Percentiles rank a stretch among this genome's conserved stretches.
phyloP scores from a whole-genome alignment of 108 stramenopile species.

The Cyclostephanos tholiformis region DNA sequence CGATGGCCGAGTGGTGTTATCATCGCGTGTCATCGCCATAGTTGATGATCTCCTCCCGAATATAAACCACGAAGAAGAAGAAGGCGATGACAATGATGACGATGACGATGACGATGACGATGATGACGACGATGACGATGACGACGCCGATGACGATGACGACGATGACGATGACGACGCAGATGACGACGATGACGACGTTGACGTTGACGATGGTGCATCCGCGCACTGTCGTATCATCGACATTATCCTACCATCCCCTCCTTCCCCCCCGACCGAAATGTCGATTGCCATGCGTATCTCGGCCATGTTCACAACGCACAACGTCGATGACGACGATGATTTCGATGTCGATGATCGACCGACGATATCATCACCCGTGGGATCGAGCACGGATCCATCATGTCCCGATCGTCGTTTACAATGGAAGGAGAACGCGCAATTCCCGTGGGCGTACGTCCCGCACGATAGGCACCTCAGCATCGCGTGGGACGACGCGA shows the following conservation, averaged over 20 bases:
- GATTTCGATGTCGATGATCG: too few relatives aligned
- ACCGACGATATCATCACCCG: too few relatives aligned
- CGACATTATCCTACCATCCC: background rate
- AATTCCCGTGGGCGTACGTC: constrained; percentile 70
- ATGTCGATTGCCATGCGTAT: constrained; percentile 21
- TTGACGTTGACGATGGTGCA: background rate
- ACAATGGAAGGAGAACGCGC: constrained; percentile 55
- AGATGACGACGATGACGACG: background rate
- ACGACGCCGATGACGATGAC: background rate
- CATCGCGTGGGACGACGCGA: constrained; percentile 11
- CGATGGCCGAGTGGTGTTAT: background rate
- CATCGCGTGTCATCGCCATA: background rate
- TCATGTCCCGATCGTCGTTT: too few relatives aligned
- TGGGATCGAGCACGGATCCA: background rate
- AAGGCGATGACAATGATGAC: constrained; percentile 8
- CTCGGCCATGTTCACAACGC: constrained; percentile 31
- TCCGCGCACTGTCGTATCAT: background rate
- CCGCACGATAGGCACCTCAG: constrained; percentile 75
- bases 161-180: background rate
- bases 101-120: background rate
- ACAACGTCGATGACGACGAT: constrained; percentile 9
- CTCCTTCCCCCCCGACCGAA: background rate
- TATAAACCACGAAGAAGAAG: too few relatives aligned
- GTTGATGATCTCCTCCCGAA: constrained; percentile 14
- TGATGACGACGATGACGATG: background rate